These are phyloP conservation scores for Phaeosphaeriaceae sp. DNA, from an alignment of 2,329 filamentous ascomycete species.

Conservation along the genomic window DNA sequence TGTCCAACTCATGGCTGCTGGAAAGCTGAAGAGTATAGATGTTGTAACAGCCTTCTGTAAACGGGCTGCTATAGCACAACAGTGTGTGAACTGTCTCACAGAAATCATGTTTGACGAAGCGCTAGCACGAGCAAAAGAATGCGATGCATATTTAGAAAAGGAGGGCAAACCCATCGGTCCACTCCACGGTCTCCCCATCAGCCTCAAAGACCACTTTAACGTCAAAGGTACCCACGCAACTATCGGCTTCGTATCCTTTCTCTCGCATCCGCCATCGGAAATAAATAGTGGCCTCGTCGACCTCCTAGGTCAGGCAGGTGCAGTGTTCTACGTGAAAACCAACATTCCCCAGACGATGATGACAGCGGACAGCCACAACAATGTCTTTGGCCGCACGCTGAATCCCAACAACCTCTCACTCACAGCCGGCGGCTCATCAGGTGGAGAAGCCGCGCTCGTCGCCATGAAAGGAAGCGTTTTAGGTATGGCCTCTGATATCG, in stretches of 20 bases:
- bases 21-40: slow-evolving; percentile 42
- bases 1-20: slow-evolving; percentile 30
- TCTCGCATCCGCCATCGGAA: slow-evolving; percentile 37
- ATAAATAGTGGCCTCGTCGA: slow-evolving; percentile 46
- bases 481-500: slow-evolving; percentile 69
- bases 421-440: slow-evolving; percentile 69
- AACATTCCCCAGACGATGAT: slow-evolving; percentile 59
- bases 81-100: slow-evolving; percentile 58
- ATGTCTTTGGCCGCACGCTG: slow-evolving; percentile 66
- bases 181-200: slow-evolving; percentile 61
- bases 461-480: slow-evolving; percentile 64
- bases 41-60: slow-evolving; percentile 62
- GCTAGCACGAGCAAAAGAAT: slow-evolving; percentile 46
- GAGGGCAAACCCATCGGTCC: slow-evolving; percentile 56
- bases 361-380: slow-evolving; percentile 63
- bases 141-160: slow-evolving; percentile 45
- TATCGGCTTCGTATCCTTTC: slow-evolving; percentile 61
- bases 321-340: slow-evolving; percentile 61
- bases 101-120: slow-evolving; percentile 54
- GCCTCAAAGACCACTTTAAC: slow-evolving; percentile 62
- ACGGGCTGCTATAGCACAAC: slow-evolving; percentile 62
- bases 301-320: slow-evolving; percentile 50
- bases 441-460: slow-evolving; percentile 68
- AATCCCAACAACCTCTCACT: slow-evolving; percentile 68
- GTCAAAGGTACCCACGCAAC: slow-evolving; percentile 64